phyloP scores from a whole-genome alignment of 2,329 filamentous ascomycete species.

The Phialophora macrospora region DNA sequence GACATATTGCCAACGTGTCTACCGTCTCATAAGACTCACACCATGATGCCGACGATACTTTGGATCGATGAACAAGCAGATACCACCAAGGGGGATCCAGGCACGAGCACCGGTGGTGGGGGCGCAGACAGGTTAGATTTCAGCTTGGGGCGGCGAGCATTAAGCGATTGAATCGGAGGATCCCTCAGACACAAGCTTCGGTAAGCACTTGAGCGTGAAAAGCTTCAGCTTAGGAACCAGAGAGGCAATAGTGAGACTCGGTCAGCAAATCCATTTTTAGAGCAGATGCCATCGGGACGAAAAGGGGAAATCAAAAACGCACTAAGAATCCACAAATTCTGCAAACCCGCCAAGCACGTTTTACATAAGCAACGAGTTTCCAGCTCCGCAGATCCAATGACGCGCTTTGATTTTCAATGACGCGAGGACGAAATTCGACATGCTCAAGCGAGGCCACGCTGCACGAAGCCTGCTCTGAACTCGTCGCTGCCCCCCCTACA shows the following conservation, averaged over 20 bases:
- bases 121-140: constrained; percentile 10
- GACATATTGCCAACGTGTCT: neutral
- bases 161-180: constrained; percentile 13
- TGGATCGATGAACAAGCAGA: neutral
- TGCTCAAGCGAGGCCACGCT: neutral
- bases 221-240: constrained; percentile 23
- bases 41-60: neutral
- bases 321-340: neutral
- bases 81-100: constrained; percentile 4
- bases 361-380: neutral
- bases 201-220: constrained; percentile 25
- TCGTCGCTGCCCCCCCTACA: neutral
- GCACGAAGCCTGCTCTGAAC: neutral
- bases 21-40: neutral
- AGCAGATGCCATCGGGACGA: constrained; percentile 1
- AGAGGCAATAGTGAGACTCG: constrained; percentile 4
- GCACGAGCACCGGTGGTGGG: neutral
- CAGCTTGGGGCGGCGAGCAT: constrained; percentile 8
- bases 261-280: constrained; percentile 32
- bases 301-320: neutral
- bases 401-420: constrained; percentile 25
- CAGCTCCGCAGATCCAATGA: constrained; percentile 20
- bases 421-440: constrained; percentile 12
- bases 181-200: constrained; percentile 25
- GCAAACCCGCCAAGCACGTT: constrained; percentile 9